A percentile compares a stretch with the other conserved stretches of the same genome.
phyloP scores from a whole-genome alignment of 1,284 basidiomycete genomes.

The Leccinum fuscescens region DNA sequence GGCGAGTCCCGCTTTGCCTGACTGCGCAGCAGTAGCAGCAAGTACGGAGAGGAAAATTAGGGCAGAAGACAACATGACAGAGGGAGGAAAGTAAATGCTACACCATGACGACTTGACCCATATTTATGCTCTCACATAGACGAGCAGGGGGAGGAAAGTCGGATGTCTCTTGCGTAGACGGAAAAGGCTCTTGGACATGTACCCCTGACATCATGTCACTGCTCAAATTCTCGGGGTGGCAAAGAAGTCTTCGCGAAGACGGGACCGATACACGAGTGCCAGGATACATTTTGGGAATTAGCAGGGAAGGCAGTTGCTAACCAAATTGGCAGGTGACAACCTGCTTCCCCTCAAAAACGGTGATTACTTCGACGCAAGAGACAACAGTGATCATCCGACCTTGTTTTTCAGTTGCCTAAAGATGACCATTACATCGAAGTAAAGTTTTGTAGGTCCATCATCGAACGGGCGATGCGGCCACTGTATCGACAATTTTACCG shows the following conservation, averaged over 20 bases:
- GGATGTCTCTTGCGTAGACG: background rate
- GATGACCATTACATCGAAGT: background rate
- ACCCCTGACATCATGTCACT: background rate
- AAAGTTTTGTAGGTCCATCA: background rate
- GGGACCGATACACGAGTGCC: background rate
- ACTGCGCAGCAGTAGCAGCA: constrained; percentile 10
- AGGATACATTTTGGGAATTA: background rate
- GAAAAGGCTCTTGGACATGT: background rate
- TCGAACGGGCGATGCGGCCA: background rate
- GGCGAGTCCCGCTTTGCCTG: constrained; percentile 24
- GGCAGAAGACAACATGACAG: constrained; percentile 10
- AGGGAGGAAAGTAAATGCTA: background rate
- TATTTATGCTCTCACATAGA: constrained; percentile 20
- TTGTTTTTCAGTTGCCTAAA: background rate
- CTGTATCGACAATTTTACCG: background rate
- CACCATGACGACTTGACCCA: background rate
- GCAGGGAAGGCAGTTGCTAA: background rate
- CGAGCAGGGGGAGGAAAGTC: background rate
- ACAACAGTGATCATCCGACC: background rate
- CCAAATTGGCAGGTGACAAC: background rate
- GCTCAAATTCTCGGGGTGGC: background rate
- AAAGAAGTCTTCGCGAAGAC: background rate
- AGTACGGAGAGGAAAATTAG: constrained; percentile 18
- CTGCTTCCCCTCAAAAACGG: background rate
- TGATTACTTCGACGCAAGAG: background rate